Conservation (phyloP, 176 grass and related monocot genomes). For the Carex kokanica region DNA sequence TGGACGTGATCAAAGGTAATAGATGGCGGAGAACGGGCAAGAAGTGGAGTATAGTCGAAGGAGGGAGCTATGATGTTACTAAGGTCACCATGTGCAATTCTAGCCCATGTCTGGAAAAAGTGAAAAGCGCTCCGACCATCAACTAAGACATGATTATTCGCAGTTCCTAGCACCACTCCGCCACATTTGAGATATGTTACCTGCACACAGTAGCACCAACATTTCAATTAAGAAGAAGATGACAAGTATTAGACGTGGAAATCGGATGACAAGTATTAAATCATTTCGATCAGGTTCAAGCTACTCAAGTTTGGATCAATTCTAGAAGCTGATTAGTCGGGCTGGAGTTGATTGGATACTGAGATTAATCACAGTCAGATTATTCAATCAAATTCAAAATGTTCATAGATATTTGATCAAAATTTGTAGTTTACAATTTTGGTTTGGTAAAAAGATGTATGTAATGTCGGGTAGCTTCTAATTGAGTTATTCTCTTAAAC, state of each 20-base stretch:
- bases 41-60: constrained; percentile 11
- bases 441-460: no score
- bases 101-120: not conserved
- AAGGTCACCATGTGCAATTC: not conserved
- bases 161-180: not conserved
- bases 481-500: no score
- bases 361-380: no score
- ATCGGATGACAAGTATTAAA: no score
- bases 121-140: not conserved
- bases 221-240: not conserved
- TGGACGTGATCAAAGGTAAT: not conserved
- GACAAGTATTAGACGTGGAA: not conserved
- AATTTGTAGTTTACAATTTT: no score
- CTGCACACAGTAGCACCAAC: not conserved
- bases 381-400: no score
- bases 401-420: no score
- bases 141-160: not conserved
- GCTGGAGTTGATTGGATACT: no score
- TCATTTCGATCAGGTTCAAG: no score
- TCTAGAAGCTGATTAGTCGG: no score
- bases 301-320: no score
- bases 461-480: no score
- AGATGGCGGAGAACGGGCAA: not conserved
- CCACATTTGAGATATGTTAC: constrained; percentile 4
- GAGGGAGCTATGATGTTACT: constrained; percentile 3